A percentile compares a stretch with the other conserved stretches of the same genome.
Conservation (phyloP, 139 green algal species). For the Haematococcus lacustris region DNA sequence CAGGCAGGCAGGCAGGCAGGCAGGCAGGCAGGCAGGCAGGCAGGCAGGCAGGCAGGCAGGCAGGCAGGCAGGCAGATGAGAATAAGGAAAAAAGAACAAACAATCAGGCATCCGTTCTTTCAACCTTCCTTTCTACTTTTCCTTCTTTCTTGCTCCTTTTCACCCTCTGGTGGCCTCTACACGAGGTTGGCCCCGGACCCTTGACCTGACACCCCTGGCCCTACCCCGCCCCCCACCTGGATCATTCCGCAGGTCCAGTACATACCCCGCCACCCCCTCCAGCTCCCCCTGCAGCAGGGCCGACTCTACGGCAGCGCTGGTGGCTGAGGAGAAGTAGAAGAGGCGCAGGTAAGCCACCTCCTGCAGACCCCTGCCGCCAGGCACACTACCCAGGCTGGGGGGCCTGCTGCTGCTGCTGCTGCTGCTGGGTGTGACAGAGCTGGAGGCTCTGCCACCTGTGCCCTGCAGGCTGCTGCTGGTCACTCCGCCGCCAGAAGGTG, state of each 20-base stretch:
- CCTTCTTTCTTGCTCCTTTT: too few relatives aligned
- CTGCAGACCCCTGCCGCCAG: too few relatives aligned
- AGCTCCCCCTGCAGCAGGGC: constrained; percentile 21
- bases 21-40: background rate
- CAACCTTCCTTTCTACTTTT: too few relatives aligned
- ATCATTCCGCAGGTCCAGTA: constrained; percentile 66
- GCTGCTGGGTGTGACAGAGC: background rate
- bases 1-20: background rate
- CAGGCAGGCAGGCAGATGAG: too few relatives aligned
- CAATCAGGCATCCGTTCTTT: too few relatives aligned
- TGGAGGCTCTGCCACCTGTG: constrained; percentile 3
- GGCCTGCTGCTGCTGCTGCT: background rate
- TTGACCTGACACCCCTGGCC: too few relatives aligned
- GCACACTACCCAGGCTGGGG: too few relatives aligned
- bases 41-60: too few relatives aligned
- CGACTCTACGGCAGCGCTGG: constrained; percentile 17
- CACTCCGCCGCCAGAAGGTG: too few relatives aligned
- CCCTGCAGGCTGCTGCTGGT: background rate
- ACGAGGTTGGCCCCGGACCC: too few relatives aligned
- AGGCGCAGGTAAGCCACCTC: constrained; percentile 47
- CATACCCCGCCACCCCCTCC: constrained; percentile 27
- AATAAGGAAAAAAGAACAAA: too few relatives aligned
- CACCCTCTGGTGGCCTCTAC: too few relatives aligned
- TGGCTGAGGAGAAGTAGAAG: constrained; percentile 43
- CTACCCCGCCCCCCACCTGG: constrained; percentile 25